A percentile compares a stretch with the other conserved stretches of the same genome.
Evolutionary conservation across 2,329 filamentous ascomycete species (phyloP).

Genomic region (Aspergillus sp.): DNA sequence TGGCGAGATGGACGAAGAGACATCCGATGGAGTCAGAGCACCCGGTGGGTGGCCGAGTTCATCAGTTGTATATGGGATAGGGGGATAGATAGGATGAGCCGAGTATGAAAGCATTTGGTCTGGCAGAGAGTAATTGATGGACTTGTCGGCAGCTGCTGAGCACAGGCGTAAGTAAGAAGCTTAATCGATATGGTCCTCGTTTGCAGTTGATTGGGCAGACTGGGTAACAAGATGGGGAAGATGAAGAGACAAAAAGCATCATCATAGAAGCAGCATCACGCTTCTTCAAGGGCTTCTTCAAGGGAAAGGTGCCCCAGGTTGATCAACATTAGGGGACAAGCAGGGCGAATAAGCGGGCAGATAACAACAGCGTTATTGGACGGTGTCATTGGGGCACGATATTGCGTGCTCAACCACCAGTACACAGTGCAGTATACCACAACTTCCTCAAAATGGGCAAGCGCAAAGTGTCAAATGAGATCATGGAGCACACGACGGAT

Average conservation of each 20-base stretch:
- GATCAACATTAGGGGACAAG: conserved; percentile 7
- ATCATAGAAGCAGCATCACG: no score
- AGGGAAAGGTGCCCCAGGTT: neutral
- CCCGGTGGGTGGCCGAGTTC: conserved; percentile 29
- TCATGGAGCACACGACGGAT: neutral
- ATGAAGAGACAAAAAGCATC: neutral
- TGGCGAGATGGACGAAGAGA: conserved; percentile 35
- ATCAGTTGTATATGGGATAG: conserved; percentile 31
- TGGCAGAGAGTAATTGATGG: conserved; percentile 30
- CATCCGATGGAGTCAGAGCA: conserved; percentile 33
- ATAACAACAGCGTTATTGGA: conserved; percentile 16
- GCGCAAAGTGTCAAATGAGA: neutral
- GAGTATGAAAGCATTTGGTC: conserved; percentile 34
- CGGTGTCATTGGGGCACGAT: conserved; percentile 25
- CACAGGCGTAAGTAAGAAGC: conserved; percentile 15
- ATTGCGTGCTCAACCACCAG: conserved; percentile 27
- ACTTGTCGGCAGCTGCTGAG: conserved; percentile 24
- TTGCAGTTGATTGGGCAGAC: no score
- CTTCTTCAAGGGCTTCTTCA: neutral
- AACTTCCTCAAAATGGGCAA: neutral
- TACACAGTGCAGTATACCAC: conserved; percentile 7
- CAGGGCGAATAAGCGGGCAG: conserved; percentile 12
- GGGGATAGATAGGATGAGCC: conserved; percentile 31
- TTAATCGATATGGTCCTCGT: no score
- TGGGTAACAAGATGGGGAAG: neutral